Percentiles rank a stretch among this genome's conserved stretches.
phyloP scores from a whole-genome alignment of 371 early-diverging fungal species.

The Mortierella sp. region DNA sequence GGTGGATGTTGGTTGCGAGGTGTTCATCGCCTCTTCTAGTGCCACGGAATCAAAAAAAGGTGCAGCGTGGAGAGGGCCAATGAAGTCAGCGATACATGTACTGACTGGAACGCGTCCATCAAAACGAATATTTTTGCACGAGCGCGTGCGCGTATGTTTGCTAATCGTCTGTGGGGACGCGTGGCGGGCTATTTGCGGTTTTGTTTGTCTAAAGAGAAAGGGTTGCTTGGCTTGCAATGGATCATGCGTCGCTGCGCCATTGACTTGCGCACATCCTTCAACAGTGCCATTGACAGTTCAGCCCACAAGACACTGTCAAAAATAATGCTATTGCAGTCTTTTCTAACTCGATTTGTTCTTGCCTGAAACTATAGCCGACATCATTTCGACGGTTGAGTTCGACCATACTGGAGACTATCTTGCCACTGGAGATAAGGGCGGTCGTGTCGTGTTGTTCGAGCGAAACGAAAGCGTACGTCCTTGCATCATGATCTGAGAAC shows the following conservation, averaged over 20 bases:
- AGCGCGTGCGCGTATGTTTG: background rate
- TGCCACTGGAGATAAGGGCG: constrained; percentile 98
- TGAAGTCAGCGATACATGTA: background rate
- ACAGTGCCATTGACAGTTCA: background rate
- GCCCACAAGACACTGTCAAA: background rate
- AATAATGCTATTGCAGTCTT: background rate
- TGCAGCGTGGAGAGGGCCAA: too few species aligned
- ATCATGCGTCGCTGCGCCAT: background rate
- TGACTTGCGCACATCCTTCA: background rate
- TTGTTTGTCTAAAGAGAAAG: background rate
- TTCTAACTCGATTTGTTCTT: background rate
- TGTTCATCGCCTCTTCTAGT: background rate
- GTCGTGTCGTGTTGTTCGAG: constrained; percentile 97
- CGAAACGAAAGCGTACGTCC: constrained; percentile 92
- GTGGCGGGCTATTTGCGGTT: background rate
- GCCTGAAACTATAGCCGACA: constrained; percentile 83
- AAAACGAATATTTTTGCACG: background rate
- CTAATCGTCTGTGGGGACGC: constrained; percentile 3
- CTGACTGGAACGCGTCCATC: background rate
- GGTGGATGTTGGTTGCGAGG: background rate
- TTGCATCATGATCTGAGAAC: constrained; percentile 1
- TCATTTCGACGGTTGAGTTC: constrained; percentile 98
- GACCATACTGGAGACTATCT: constrained; percentile 97
- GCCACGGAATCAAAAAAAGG: background rate
- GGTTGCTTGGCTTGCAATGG: background rate